Evolutionary conservation across 495 filamentous ascomycete species (phyloP).

Genomic region (Aspergillus incahuasiensis): DNA sequence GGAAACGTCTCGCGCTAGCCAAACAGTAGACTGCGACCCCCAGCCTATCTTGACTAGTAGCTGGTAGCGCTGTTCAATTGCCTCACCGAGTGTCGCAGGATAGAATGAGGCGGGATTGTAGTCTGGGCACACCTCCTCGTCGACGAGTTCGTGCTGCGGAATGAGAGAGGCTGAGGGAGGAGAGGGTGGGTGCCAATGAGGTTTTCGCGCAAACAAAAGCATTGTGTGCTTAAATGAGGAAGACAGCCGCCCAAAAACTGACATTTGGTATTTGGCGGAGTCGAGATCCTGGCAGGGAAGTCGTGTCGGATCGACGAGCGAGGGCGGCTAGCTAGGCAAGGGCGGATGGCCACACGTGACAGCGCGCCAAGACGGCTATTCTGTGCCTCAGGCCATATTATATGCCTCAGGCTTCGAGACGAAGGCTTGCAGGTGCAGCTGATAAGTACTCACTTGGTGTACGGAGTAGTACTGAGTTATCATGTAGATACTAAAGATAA

Average conservation of each 20-base stretch:
- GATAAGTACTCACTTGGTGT: no score
- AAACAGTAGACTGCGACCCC: conserved; percentile 35
- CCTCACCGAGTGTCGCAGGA: conserved; percentile 34
- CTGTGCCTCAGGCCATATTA: no score
- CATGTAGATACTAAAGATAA: no score
- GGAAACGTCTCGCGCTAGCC: conserved; percentile 36
- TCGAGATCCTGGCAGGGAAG: no score
- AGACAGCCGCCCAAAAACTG: neutral
- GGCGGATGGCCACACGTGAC: no score
- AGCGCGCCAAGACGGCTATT: no score
- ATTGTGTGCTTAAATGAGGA: neutral
- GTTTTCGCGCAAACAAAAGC: neutral
- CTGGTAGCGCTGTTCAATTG: conserved; percentile 26
- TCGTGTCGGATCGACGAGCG: no score
- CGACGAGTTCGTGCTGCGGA: conserved; percentile 15
- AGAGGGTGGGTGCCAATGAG: neutral
- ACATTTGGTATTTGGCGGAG: no score
- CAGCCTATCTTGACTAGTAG: conserved; percentile 34
- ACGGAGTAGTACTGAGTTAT: no score
- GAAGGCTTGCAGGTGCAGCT: no score
- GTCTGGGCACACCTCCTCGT: conserved; percentile 19
- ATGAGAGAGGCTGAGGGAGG: neutral
- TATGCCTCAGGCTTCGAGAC: no score
- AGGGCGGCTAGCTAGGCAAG: no score
- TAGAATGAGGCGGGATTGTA: conserved; percentile 31